Base-by-base conservation (phyloP, 73 alveolate genomes). In the Blepharisma stoltei region DNA sequence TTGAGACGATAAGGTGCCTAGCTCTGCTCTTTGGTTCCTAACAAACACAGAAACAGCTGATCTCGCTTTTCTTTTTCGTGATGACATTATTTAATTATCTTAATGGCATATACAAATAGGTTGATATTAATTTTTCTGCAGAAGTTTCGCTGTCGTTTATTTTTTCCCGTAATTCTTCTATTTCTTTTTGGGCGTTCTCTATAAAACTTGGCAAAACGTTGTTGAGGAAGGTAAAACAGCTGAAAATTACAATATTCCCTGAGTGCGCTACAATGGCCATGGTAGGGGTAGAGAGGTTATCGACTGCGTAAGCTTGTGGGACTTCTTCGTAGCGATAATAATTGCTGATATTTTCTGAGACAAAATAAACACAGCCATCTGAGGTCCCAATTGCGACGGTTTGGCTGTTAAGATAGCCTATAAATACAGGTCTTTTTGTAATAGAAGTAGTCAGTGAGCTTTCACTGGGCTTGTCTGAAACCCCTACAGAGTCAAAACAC, bases 21-120 rank as follows among this genome's bases (percentile, higher is more conserved):
- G n/a, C 46, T 60, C 73, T 14, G 73, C 73, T 25, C 45, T 60
- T 20, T 14, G 46, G 46, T 60, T 60, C 5, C 73, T 14, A 25
- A 60, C 23, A 60, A 60, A 60, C 37, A 38, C 14, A 18, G 73
- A n/a, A 14, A 60, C 73, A 18, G 73, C 73, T 60, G 73, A 60
- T 60, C 73, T n/a, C 18, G 73, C 23, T 5, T 25, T 60, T 60
- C 73, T 14, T 25, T 60, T 60, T 11, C 73, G 38, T 60, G 14
- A 14, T 25, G 73, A 60, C 73, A 60, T 60, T 52, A 52, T 52
- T 52, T 1, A 20, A 52, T 60, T 60, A 60, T 14, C n/a, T n/a
- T 18, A 60, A 25, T 9, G 73, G 73, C 73, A 60, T 60, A 60
- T 60, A 60, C 45, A 60, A 60, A 60, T 60, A 60, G 14, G 73